Base-by-base conservation (phyloP, 1,284 basidiomycete genomes). In the Trichosporon coremiiforme region DNA sequence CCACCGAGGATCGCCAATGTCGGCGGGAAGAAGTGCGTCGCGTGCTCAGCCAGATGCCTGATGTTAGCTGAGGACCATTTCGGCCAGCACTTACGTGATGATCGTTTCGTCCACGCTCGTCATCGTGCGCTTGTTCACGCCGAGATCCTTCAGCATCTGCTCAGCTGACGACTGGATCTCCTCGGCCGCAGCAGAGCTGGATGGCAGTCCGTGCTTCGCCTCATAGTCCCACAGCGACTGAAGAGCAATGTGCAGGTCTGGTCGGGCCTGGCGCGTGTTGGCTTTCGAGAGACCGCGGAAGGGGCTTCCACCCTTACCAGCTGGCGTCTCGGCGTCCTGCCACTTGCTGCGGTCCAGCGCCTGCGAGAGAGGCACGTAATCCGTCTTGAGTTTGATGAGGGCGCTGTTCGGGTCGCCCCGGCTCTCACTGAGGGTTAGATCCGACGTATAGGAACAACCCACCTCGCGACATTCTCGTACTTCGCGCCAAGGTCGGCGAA, bases 1-100 rank as follows among this genome's bases (percentile, higher is more conserved):
- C 97, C 97, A 35, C 97, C 96, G 60, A 99, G 86, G 35, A 99
- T 91, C 0, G 95, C 95, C 79, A 94, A 91, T 4, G 95, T 89
- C 1, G 95, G 92, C 3, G 92, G 89, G 85, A 96, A 92, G 79
- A 96, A 91, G 80, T 91, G 89, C n/a, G 85, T 84, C 15, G 93
- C 90, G n/a, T 91, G 90, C 17, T 85, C 86, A 12, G 89, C 85
- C 63, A 91, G 75, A 57, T 88, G 85, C 69, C 91, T 91, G 73
- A 67, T 20, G 55, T 73, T 63, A 70, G 65, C 25, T 65, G 25
- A 3, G 25, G 25, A 22, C 29, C 6, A 6, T 4, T 13, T 20
- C 41, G 33, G 13, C 0, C 6, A 13, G 3, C 25, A 74, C 80
- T 74, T 66, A 83, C 82, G 72, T 68, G 45, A 81, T 75, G 20